phyloP scores from a whole-genome alignment of 1,284 basidiomycete genomes.

The Porogramme epimiltina region DNA sequence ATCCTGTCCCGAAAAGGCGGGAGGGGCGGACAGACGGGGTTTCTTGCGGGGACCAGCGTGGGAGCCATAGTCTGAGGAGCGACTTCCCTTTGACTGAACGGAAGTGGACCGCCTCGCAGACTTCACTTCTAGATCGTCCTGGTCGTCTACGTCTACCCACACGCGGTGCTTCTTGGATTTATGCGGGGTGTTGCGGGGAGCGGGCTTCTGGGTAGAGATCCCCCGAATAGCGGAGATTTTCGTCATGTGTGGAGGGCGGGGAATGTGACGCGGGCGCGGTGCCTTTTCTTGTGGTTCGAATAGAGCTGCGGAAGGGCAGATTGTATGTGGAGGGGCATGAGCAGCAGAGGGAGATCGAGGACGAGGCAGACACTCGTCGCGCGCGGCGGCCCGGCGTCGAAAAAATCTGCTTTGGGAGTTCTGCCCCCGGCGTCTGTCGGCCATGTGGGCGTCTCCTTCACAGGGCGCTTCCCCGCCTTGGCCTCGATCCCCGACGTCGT shows the following conservation, averaged over 20 bases:
- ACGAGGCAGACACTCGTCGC: background rate
- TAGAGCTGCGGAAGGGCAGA: background rate
- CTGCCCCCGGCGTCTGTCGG: background rate
- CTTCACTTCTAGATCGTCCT: conserved; percentile 28
- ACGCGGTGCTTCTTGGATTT: conserved; percentile 26
- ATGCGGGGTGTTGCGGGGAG: conserved; percentile 7
- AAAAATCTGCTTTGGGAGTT: background rate
- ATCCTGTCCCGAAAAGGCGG: conserved; percentile 9
- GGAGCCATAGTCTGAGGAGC: conserved; percentile 8
- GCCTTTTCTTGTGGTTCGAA: conserved; percentile 10
- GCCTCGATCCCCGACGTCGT: background rate
- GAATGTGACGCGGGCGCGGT: background rate
- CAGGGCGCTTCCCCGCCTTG: background rate
- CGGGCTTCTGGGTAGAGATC: conserved; percentile 18
- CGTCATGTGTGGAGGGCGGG: conserved; percentile 11
- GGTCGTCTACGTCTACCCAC: conserved; percentile 32
- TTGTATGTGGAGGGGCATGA: conserved; percentile 1
- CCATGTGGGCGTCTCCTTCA: background rate
- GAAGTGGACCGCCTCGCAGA: conserved; percentile 11
- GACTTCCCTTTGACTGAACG: conserved; percentile 9
- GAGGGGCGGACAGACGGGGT: conserved; percentile 14
- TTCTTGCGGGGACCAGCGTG: conserved; percentile 21
- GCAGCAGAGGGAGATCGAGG: background rate
- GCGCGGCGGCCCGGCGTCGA: background rate
- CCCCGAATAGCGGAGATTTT: conserved; percentile 24